A percentile compares a stretch with the other conserved stretches of the same genome.
These are phyloP conservation scores for Glycine latifolia DNA, from an alignment of 306 rosid species.

Conservation along the genomic window DNA sequence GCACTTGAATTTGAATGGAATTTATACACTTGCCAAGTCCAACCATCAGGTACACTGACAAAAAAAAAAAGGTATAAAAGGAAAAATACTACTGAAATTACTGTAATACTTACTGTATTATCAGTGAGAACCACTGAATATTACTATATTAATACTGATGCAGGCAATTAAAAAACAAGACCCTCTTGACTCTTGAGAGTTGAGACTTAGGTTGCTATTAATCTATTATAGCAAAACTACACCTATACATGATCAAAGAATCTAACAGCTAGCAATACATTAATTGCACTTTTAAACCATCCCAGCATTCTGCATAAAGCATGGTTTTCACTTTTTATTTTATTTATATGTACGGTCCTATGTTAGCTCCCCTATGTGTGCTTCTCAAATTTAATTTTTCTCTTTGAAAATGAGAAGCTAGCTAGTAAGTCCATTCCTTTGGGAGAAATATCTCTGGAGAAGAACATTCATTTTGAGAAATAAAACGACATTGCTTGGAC, in stretches of 20 bases:
- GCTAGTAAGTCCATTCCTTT: constrained; percentile 82
- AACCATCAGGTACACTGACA: not conserved
- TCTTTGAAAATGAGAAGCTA: constrained; percentile 3
- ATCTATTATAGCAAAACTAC: constrained; percentile 2
- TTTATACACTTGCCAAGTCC: not conserved
- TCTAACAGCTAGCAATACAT: constrained; percentile 13
- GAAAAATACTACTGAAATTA: not conserved
- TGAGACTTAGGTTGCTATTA: not conserved
- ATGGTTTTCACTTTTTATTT: constrained; percentile 9
- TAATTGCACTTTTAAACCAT: not conserved
- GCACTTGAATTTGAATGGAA: not conserved
- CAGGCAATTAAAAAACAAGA: not conserved
- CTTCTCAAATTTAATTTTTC: not conserved
- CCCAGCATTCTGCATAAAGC: constrained; percentile 1
- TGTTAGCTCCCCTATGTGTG: not conserved
- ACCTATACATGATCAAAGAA: not conserved
- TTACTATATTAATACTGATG: not conserved
- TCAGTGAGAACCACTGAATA: not conserved
- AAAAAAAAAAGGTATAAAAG: not conserved
- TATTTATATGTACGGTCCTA: not conserved
- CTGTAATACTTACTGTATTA: not conserved
- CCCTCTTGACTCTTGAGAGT: not conserved
- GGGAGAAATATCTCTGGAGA: constrained; percentile 71
- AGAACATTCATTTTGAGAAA: constrained; percentile 56
- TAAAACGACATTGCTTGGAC: constrained; percentile 53